Conservation (phyloP, 768 basidiomycete species). For the Trametes cingulata region DNA sequence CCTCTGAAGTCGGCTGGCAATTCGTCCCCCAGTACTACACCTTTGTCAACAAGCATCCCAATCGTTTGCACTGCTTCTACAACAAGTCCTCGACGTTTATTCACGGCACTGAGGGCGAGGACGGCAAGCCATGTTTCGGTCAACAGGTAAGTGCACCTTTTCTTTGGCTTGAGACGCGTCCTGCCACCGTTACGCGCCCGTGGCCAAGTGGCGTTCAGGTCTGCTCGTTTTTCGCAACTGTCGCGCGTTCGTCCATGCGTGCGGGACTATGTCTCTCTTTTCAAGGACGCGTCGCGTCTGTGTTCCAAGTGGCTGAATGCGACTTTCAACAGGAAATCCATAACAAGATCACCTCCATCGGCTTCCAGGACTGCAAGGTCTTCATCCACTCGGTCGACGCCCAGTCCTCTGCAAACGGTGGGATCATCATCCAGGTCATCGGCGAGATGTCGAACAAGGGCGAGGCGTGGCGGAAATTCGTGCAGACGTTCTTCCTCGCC, state of each 20-base stretch:
- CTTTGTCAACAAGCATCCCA: slow-evolving; percentile 96
- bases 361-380: slow-evolving; percentile 96
- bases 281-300: neutral
- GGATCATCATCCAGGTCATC: slow-evolving; percentile 99
- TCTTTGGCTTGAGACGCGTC: slow-evolving; percentile 15
- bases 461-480: slow-evolving; percentile 96
- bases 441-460: slow-evolving; percentile 97
- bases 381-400: slow-evolving; percentile 99
- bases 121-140: slow-evolving; percentile 83
- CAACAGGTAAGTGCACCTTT: slow-evolving; percentile 69
- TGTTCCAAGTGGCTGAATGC: slow-evolving; percentile 1
- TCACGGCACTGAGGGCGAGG: slow-evolving; percentile 97
- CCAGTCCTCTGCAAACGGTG: slow-evolving; percentile 90
- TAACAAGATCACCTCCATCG: slow-evolving; percentile 91
- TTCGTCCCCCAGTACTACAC: slow-evolving; percentile 99
- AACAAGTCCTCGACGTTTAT: slow-evolving; percentile 96
- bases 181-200: slow-evolving; percentile 6
- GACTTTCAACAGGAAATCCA: slow-evolving; percentile 78
- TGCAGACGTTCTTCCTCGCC: slow-evolving; percentile 99
- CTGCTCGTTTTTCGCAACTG: no score
- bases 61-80: slow-evolving; percentile 98
- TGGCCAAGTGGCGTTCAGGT: neutral
- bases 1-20: slow-evolving; percentile 98
- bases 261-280: no score
- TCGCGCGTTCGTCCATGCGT: neutral